phyloP scores from a whole-genome alignment of 2,329 filamentous ascomycete genomes.

The Cephalotrichum gorgonifer region DNA sequence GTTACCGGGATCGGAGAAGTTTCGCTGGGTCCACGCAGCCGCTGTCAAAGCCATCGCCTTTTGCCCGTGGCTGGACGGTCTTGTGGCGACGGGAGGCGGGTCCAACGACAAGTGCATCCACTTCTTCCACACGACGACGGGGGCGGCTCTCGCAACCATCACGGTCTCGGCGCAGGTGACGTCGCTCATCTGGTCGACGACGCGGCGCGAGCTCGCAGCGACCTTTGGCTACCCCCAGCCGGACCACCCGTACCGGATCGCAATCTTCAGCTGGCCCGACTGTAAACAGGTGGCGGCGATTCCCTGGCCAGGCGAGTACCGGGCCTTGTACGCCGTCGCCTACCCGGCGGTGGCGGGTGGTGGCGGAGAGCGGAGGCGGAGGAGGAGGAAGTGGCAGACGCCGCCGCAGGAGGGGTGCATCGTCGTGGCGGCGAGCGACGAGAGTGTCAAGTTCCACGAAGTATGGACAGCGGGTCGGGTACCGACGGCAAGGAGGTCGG shows the following conservation, averaged over 20 bases:
- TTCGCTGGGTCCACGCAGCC: constrained; percentile 70
- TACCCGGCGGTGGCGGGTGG: constrained; percentile 49
- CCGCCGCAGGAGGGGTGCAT: constrained; percentile 48
- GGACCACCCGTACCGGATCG: constrained; percentile 80
- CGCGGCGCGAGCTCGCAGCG: constrained; percentile 75
- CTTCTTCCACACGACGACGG: constrained; percentile 83
- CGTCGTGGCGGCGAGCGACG: constrained; percentile 84
- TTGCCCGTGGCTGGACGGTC: constrained; percentile 81
- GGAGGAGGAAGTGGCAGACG: constrained; percentile 9
- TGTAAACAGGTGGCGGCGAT: constrained; percentile 79
- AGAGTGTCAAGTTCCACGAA: constrained; percentile 91
- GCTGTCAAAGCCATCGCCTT: constrained; percentile 97
- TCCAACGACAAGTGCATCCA: constrained; percentile 93
- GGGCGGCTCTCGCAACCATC: constrained; percentile 78
- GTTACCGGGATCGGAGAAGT: constrained; percentile 46
- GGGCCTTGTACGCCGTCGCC: constrained; percentile 78
- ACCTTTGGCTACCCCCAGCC: constrained; percentile 92
- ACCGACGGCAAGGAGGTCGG: constrained; percentile 37
- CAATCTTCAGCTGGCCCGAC: constrained; percentile 88
- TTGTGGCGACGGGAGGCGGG: constrained; percentile 85
- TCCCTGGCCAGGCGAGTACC: constrained; percentile 69
- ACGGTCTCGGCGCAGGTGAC: constrained; percentile 91
- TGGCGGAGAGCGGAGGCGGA: constrained; percentile 5
- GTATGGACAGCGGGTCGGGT: constrained; percentile 66
- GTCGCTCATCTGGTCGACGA: constrained; percentile 80